Conservation (phyloP, 148 eudicot genomes). For the Dysphania ambrosioides region DNA sequence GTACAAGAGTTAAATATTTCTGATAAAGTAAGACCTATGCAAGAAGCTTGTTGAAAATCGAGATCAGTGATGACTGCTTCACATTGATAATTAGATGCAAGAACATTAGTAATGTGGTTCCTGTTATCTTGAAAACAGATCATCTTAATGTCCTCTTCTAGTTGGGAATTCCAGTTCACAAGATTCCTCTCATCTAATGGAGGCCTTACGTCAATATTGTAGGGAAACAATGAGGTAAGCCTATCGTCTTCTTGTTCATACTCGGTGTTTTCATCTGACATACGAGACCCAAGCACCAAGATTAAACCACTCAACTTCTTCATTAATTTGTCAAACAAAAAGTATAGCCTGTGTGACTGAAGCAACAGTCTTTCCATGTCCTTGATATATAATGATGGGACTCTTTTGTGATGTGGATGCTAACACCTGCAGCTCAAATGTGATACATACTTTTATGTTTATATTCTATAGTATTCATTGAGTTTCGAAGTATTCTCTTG, state of each 20-base stretch:
- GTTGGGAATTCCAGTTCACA: conserved; percentile 64
- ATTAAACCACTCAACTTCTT: conserved; percentile 61
- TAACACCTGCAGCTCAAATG: conserved; percentile 46
- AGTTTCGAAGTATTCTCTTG: neutral
- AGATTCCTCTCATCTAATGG: conserved; percentile 76
- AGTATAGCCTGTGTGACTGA: conserved; percentile 60
- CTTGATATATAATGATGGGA: conserved; percentile 72
- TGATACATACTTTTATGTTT: too few relatives aligned
- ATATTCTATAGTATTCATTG: too few relatives aligned
- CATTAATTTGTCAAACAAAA: conserved; percentile 55
- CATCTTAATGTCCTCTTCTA: conserved; percentile 80
- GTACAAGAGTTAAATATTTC: too few relatives aligned
- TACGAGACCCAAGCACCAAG: conserved; percentile 73
- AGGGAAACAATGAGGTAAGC: conserved; percentile 61
- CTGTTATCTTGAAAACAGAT: conserved; percentile 73
- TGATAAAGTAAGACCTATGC: too few relatives aligned
- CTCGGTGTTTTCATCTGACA: conserved; percentile 45
- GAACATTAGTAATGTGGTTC: conserved; percentile 80
- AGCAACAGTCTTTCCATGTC: conserved; percentile 63
- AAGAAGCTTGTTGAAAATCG: too few relatives aligned
- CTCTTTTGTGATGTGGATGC: conserved; percentile 51
- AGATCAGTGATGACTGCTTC: too few relatives aligned
- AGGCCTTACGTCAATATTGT: conserved; percentile 63
- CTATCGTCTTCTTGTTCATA: conserved; percentile 46
- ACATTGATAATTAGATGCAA: conserved; percentile 84